A percentile compares a stretch with the other conserved stretches of the same genome.
phyloP scores from a whole-genome alignment of 495 filamentous ascomycete genomes.

The Aspergillus leporis region DNA sequence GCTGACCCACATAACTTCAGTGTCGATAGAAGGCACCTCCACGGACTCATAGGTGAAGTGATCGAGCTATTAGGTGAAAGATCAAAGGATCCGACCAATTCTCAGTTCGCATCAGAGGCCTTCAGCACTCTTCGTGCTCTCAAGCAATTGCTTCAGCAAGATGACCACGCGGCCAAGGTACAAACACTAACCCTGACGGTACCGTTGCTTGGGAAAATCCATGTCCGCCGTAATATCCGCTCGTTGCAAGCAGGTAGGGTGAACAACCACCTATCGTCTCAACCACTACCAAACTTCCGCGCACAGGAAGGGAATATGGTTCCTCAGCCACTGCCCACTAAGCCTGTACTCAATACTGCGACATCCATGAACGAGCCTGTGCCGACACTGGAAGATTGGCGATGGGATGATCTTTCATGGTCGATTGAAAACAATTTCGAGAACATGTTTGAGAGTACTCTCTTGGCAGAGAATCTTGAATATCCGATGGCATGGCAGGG shows the following conservation, averaged over 20 bases:
- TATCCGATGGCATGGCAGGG: no score
- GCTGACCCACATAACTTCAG: constrained; percentile 14
- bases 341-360: background rate
- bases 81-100: constrained; percentile 14
- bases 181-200: constrained; percentile 23
- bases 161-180: background rate
- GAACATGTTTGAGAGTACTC: constrained; percentile 8
- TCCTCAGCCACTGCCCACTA: background rate
- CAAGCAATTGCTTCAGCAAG: constrained; percentile 21
- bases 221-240: constrained; percentile 24
- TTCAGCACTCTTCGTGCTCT: constrained; percentile 21
- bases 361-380: background rate
- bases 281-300: background rate
- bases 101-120: constrained; percentile 18
- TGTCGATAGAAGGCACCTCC: constrained; percentile 11
- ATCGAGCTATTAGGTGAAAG: constrained; percentile 19
- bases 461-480: constrained; percentile 7
- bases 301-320: background rate
- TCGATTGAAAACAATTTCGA: constrained; percentile 13
- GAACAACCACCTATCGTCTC: background rate
- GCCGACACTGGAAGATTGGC: background rate
- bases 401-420: constrained; percentile 16
- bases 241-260: background rate
- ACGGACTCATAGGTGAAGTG: constrained; percentile 9
- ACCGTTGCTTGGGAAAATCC: constrained; percentile 28